phyloP scores from a whole-genome alignment of 352 stramenopile genomes.

The Pythium rishiriense region DNA sequence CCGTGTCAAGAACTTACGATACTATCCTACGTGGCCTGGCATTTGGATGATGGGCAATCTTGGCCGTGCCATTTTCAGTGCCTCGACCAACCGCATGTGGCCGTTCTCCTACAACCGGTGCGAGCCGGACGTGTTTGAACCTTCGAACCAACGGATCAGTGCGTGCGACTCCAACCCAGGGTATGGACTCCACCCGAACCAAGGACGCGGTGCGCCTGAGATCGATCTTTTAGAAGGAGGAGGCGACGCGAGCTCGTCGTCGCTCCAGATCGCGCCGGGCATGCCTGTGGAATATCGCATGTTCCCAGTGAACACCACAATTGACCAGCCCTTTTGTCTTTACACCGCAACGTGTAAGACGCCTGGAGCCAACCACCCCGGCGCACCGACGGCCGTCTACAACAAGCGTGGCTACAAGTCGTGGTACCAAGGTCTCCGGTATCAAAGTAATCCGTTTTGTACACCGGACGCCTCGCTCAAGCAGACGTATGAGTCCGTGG shows the following conservation, averaged over 20 bases:
- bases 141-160: constrained; percentile 72
- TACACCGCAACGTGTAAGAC: constrained; percentile 47
- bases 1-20: constrained; percentile 2
- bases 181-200: constrained; percentile 61
- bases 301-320: constrained; percentile 42
- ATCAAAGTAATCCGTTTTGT: constrained; percentile 47
- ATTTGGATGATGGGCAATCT: constrained; percentile 64
- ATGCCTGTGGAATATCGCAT: constrained; percentile 56
- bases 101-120: constrained; percentile 90
- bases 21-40: constrained; percentile 77
- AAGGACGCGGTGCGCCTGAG: constrained; percentile 77
- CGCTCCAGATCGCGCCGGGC: constrained; percentile 79
- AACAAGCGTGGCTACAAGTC: constrained; percentile 41
- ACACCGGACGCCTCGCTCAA: constrained; percentile 4
- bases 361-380: constrained; percentile 20
- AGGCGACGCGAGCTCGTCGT: constrained; percentile 72
- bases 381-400: constrained; percentile 35
- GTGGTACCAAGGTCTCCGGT: constrained; percentile 65
- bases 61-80: constrained; percentile 38
- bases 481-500: constrained; percentile 46
- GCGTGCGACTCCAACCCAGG: constrained; percentile 86
- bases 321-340: constrained; percentile 33
- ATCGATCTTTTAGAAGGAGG: constrained; percentile 90
- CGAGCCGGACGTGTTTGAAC: constrained; percentile 59
- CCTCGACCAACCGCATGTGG: constrained; percentile 88